Percentiles rank a stretch among this genome's conserved stretches.
Evolutionary conservation across 768 basidiomycete genomes (phyloP).

Genomic region (Favolaschia claudopus): DNA sequence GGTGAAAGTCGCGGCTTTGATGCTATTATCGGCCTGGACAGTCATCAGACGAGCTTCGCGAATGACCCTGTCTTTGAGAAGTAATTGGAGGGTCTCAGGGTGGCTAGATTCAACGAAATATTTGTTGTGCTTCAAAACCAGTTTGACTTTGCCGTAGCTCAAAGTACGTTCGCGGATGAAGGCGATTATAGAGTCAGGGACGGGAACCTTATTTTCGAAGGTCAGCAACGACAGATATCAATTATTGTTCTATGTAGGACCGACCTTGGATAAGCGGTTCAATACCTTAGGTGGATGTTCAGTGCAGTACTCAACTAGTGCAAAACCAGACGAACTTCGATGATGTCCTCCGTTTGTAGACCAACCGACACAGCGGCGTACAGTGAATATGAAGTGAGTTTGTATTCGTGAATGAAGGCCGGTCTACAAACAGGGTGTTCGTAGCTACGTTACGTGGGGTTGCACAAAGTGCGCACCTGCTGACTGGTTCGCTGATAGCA

Average conservation of each 20-base stretch:
- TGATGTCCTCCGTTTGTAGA: conserved; percentile 96
- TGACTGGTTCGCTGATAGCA: conserved; percentile 98
- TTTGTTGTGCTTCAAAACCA: conserved; percentile 97
- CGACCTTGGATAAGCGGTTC: conserved; percentile 81
- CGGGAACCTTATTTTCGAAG: conserved; percentile 73
- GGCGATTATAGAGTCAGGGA: conserved; percentile 83
- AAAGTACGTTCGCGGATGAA: conserved; percentile 94
- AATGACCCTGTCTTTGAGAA: conserved; percentile 88
- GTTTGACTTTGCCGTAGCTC: conserved; percentile 98
- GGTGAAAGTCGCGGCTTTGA: conserved; percentile 78
- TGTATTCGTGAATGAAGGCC: conserved; percentile 98
- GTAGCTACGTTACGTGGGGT: conserved; percentile 38
- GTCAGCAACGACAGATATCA: conserved; percentile 7
- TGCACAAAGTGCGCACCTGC: conserved; percentile 77
- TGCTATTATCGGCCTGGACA: conserved; percentile 74
- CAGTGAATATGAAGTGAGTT: conserved; percentile 95
- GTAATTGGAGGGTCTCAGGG: conserved; percentile 87
- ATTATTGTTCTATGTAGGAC: conserved; percentile 15
- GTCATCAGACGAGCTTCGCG: conserved; percentile 83
- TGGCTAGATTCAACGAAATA: conserved; percentile 97
- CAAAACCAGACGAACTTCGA: conserved; percentile 74
- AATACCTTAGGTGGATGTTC: conserved; percentile 65
- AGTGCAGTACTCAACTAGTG: conserved; percentile 28
- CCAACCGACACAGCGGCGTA: conserved; percentile 99
- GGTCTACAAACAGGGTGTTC: conserved; percentile 64